Conservation (phyloP, 352 stramenopile species). For the Achlya hypogyna region DNA sequence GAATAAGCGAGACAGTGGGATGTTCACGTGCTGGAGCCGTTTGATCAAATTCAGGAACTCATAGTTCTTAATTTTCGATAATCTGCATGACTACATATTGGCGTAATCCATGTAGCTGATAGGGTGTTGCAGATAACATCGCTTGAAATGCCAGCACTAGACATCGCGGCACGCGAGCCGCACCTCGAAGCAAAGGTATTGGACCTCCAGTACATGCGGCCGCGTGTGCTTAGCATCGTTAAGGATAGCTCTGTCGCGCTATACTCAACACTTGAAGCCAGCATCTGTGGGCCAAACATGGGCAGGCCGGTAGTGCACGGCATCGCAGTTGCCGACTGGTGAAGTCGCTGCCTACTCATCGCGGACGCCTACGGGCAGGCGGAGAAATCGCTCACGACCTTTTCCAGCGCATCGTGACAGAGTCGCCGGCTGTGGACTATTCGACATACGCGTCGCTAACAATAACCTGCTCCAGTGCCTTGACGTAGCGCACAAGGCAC, state of each 20-base stretch:
- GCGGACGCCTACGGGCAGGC: background rate
- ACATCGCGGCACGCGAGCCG: too few species aligned
- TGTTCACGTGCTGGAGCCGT: too few species aligned
- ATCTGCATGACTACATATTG: too few species aligned
- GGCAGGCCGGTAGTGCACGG: background rate
- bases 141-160: too few species aligned
- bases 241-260: background rate
- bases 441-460: background rate
- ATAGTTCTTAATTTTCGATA: too few species aligned
- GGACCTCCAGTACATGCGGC: constrained; percentile 1
- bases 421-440: background rate
- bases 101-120: too few species aligned
- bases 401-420: constrained; percentile 53
- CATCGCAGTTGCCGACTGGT: constrained; percentile 9
- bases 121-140: too few species aligned
- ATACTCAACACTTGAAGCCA: background rate
- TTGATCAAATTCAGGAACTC: too few species aligned
- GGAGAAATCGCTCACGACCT: constrained; percentile 34
- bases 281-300: background rate
- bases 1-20: too few species aligned
- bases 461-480: background rate
- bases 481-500: background rate
- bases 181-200: too few species aligned
- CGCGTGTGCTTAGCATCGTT: background rate
- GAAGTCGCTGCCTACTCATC: background rate